Conservation (phyloP, 768 basidiomycete genomes). For the Lepiota venenata region DNA sequence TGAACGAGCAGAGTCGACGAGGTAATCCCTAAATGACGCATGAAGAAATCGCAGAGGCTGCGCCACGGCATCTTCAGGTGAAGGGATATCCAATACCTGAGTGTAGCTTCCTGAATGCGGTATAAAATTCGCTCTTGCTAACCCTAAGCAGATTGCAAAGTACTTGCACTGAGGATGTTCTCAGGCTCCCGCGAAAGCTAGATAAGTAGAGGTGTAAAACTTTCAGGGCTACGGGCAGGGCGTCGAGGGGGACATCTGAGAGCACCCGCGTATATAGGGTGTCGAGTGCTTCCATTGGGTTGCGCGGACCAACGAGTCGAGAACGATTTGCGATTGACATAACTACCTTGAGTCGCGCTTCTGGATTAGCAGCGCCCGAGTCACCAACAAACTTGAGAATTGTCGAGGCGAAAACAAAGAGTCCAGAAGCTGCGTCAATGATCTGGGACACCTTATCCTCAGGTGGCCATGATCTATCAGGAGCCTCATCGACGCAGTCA, state of each 20-base stretch:
- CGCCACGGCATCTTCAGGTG: too few species aligned
- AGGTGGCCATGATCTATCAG: background rate
- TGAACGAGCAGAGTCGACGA: too few species aligned
- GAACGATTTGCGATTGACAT: background rate
- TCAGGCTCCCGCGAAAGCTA: background rate
- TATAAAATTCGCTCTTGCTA: too few species aligned
- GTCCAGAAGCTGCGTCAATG: background rate
- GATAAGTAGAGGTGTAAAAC: background rate
- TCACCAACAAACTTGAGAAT: background rate
- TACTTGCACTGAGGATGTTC: background rate
- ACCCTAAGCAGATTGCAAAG: background rate
- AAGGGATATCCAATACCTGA: too few species aligned
- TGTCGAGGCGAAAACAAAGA: background rate
- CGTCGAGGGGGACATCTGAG: too few species aligned
- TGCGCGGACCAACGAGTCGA: too few species aligned
- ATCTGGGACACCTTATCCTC: background rate
- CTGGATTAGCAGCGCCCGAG: background rate
- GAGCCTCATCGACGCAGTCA: too few species aligned
- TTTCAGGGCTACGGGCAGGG: background rate
- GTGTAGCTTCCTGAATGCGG: too few species aligned
- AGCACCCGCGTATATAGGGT: too few species aligned
- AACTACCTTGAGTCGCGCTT: background rate
- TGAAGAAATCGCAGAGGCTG: too few species aligned
- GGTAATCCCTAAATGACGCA: too few species aligned
- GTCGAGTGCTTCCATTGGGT: too few species aligned